Conservation (phyloP, 177 flowering plant species). For the Vitis hybrid region DNA sequence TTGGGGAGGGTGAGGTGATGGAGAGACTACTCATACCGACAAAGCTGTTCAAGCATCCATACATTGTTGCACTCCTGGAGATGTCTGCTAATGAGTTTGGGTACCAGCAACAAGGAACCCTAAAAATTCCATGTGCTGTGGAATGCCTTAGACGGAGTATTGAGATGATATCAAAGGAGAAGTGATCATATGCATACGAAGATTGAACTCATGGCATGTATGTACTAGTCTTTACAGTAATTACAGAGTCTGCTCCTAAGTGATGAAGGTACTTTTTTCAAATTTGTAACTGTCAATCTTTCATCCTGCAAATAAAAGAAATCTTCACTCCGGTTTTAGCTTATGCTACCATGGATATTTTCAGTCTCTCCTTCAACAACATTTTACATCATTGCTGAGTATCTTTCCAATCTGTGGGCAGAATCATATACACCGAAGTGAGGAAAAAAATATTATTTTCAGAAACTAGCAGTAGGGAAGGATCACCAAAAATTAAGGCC, state of each 20-base stretch:
- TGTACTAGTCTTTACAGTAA: neutral
- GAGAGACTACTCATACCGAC: conserved; percentile 18
- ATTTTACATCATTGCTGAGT: too few relatives aligned
- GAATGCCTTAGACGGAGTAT: conserved; percentile 10
- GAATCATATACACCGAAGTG: too few relatives aligned
- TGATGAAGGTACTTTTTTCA: too few relatives aligned
- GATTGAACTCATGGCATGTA: neutral
- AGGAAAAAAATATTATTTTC: too few relatives aligned
- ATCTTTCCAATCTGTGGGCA: too few relatives aligned
- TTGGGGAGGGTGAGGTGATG: conserved; percentile 15
- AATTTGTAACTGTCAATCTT: too few relatives aligned
- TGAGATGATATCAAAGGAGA: neutral
- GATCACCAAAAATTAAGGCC: too few relatives aligned
- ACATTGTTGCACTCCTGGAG: conserved; percentile 18
- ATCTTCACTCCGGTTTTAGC: too few relatives aligned
- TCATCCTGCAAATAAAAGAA: too few relatives aligned
- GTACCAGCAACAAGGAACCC: conserved; percentile 19
- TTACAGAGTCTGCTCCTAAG: neutral
- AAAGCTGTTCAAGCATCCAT: conserved; percentile 17
- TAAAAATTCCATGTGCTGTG: conserved; percentile 18
- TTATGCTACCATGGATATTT: too few relatives aligned
- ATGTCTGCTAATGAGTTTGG: conserved; percentile 25
- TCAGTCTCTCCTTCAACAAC: too few relatives aligned
- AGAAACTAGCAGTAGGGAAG: too few relatives aligned
- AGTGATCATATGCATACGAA: neutral